Conservation (phyloP, 805 yeast species). For the Pichia cephalocereana region DNA sequence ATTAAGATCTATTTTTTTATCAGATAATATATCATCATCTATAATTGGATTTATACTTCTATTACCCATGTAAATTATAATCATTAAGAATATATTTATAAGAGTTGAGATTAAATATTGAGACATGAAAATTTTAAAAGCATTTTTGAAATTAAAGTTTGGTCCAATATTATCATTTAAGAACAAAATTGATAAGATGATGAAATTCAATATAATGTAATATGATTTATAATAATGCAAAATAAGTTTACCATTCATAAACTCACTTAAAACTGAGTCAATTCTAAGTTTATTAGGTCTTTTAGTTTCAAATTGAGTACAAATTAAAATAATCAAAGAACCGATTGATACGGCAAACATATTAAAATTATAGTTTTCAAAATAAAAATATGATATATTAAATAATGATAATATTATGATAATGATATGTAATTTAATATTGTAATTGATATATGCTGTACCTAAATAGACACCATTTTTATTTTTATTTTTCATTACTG, state of each 20-base stretch:
- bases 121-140: slow-evolving; percentile 4
- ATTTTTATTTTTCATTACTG: neutral
- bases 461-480: neutral
- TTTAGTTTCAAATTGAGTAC: slow-evolving; percentile 23
- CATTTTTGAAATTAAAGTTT: slow-evolving; percentile 1
- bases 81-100: slow-evolving; percentile 9
- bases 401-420: slow-evolving; percentile 6
- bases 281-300: slow-evolving; percentile 5
- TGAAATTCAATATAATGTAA: slow-evolving; percentile 13
- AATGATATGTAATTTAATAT: neutral
- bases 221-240: slow-evolving; percentile 18
- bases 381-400: slow-evolving; percentile 3
- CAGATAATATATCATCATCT: too few species aligned
- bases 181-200: slow-evolving; percentile 8
- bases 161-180: slow-evolving; percentile 8
- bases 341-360: slow-evolving; percentile 25
- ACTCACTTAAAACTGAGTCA: slow-evolving; percentile 7
- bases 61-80: slow-evolving; percentile 3
- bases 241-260: slow-evolving; percentile 19
- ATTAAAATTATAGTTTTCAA: slow-evolving; percentile 18
- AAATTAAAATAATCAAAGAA: slow-evolving; percentile 19
- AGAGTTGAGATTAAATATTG: slow-evolving; percentile 7
- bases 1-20: too few species aligned
- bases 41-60: too few species aligned
- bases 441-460: neutral